Percentiles rank a stretch among this genome's conserved stretches.
These are phyloP conservation scores for Termitomyces sp. DNA, from an alignment of 768 basidiomycete species.

Conservation along the genomic window DNA sequence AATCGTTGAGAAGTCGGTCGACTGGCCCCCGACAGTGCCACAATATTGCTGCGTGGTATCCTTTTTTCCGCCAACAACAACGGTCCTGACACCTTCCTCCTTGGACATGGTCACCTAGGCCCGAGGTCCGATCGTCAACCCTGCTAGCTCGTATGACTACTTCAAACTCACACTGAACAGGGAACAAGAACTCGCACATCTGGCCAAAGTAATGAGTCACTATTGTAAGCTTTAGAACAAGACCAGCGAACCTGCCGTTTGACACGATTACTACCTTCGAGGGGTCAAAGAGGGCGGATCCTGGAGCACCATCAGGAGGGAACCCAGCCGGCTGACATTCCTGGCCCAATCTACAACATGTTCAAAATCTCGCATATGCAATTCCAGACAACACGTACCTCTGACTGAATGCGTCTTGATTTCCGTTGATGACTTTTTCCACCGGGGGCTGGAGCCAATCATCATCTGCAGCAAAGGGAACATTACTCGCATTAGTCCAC, in stretches of 20 bases:
- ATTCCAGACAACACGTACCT: constrained; percentile 23
- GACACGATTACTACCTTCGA: constrained; percentile 50
- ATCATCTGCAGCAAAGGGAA: constrained; percentile 33
- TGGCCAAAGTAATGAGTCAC: constrained; percentile 11
- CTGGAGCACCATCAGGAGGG: constrained; percentile 29
- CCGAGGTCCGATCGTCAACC: not conserved
- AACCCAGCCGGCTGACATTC: constrained; percentile 37
- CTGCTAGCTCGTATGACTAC: not conserved
- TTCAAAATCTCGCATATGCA: not conserved
- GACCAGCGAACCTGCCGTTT: constrained; percentile 41
- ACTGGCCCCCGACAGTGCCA: constrained; percentile 63
- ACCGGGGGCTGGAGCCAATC: constrained; percentile 48
- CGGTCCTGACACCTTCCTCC: constrained; percentile 50
- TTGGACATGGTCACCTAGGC: constrained; percentile 57
- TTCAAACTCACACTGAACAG: constrained; percentile 36
- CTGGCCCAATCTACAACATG: constrained; percentile 34
- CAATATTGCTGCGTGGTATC: constrained; percentile 51
- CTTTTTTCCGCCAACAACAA: constrained; percentile 53
- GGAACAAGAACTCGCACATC: constrained; percentile 48
- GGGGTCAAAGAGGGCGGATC: constrained; percentile 43
- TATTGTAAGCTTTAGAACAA: not conserved
- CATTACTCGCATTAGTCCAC: constrained; percentile 46
- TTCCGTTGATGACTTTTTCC: constrained; percentile 41
- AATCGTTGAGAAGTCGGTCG: constrained; percentile 52
- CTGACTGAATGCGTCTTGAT: constrained; percentile 48